Percentiles rank a stretch among this genome's conserved stretches.
Evolutionary conservation across 371 early-diverging fungal species (phyloP).

Genomic region (Sporodiniella umbellata): DNA sequence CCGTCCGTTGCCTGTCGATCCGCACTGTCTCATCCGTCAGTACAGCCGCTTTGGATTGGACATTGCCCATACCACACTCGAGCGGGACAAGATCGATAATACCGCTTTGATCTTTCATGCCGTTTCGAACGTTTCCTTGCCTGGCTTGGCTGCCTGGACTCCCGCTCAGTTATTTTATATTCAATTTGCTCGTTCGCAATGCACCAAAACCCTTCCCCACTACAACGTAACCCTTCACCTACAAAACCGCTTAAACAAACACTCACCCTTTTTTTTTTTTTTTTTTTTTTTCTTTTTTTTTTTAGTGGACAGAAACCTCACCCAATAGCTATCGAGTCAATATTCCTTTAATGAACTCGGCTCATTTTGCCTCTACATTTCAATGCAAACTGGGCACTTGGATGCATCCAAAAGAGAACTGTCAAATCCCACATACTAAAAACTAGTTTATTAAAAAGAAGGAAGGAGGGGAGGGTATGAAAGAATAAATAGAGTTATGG

Average conservation of each 20-base stretch:
- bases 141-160: constrained; percentile 50
- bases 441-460: constrained; percentile 10
- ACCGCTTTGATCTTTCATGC: constrained; percentile 43
- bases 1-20: no score
- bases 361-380: constrained; percentile 65
- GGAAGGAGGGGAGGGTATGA: background rate
- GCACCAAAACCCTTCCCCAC: constrained; percentile 46
- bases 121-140: constrained; percentile 6
- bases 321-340: constrained; percentile 65
- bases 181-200: constrained; percentile 55
- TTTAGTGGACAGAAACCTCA: constrained; percentile 14
- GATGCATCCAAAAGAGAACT: constrained; percentile 63
- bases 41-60: constrained; percentile 46
- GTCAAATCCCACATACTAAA: constrained; percentile 43
- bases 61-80: constrained; percentile 60
- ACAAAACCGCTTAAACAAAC: background rate
- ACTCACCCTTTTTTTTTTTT: no score
- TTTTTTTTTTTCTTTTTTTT: no score
- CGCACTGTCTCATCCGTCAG: constrained; percentile 51
- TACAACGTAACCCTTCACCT: constrained; percentile 31
- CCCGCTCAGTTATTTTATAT: constrained; percentile 60
- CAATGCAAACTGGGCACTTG: constrained; percentile 47
- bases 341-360: constrained; percentile 62
- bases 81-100: constrained; percentile 72
- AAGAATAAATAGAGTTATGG: constrained; percentile 3